Evolutionary conservation across 2,329 filamentous ascomycete species (phyloP).

Genomic region (Monilinia aucupariae): DNA sequence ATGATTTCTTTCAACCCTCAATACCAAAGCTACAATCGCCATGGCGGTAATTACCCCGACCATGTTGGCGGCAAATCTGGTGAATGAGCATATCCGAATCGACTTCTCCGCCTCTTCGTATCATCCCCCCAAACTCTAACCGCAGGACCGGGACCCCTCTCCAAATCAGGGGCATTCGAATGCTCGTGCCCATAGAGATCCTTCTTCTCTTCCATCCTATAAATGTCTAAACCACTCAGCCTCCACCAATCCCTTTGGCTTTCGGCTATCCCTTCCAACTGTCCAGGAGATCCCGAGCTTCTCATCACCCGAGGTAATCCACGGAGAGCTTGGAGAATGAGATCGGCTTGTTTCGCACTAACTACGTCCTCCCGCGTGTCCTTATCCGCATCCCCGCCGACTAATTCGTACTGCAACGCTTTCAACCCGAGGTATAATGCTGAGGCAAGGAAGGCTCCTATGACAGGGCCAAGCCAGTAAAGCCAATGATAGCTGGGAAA

Average conservation of each 20-base stretch:
- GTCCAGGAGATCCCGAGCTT: background rate
- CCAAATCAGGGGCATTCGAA: background rate
- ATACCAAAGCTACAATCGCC: too few species aligned
- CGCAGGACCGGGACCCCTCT: background rate
- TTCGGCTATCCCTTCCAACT: background rate
- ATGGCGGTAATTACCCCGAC: background rate
- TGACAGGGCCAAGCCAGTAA: conserved; percentile 33
- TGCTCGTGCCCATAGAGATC: background rate
- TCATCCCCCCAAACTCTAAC: background rate
- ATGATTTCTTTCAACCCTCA: background rate
- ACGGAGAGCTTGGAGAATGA: conserved; percentile 12
- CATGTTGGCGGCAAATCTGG: background rate
- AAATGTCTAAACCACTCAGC: background rate
- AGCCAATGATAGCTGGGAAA: conserved; percentile 44
- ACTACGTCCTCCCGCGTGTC: background rate
- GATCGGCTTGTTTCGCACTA: conserved; percentile 1
- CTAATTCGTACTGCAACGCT: conserved; percentile 14
- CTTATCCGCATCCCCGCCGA: conserved; percentile 16
- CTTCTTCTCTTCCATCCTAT: background rate
- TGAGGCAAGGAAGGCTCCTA: conserved; percentile 3
- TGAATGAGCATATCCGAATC: background rate
- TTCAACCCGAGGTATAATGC: conserved; percentile 5
- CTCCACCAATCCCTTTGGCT: conserved; percentile 9
- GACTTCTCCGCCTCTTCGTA: background rate
- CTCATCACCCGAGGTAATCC: conserved; percentile 1